Evolutionary conservation across 1,284 basidiomycete genomes (phyloP).

Genomic region (Phellinidium pouzarii): DNA sequence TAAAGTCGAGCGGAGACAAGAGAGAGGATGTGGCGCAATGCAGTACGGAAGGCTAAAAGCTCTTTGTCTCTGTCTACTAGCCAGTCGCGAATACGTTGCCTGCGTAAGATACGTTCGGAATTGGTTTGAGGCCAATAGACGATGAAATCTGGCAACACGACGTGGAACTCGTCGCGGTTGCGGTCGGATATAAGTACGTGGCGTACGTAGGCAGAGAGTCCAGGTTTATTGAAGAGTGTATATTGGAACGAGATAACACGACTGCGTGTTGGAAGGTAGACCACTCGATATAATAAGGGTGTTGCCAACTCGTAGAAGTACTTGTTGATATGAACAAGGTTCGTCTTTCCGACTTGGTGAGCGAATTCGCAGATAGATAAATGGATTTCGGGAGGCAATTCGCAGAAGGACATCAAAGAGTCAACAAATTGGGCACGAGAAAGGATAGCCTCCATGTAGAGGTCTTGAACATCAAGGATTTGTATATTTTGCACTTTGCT

Average conservation of each 20-base stretch:
- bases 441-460: too few relatives aligned
- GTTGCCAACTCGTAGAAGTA: conserved; percentile 14
- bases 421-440: too few relatives aligned
- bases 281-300: conserved; percentile 11
- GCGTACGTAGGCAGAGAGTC: conserved; percentile 13
- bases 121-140: conserved; percentile 17
- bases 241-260: conserved; percentile 15
- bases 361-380: conserved; percentile 7
- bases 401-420: conserved; percentile 8
- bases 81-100: conserved; percentile 18
- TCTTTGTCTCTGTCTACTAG: conserved; percentile 18
- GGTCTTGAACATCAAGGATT: too few relatives aligned
- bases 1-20: conserved; percentile 10
- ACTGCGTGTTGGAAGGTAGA: conserved; percentile 17
- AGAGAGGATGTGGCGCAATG: conserved; percentile 15
- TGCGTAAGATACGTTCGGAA: conserved; percentile 14
- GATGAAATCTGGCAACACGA: conserved; percentile 18
- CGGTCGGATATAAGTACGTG: conserved; percentile 18
- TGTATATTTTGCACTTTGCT: too few relatives aligned
- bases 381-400: conserved; percentile 16
- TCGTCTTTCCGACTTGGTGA: conserved; percentile 2
- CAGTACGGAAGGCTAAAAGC: conserved; percentile 11
- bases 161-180: conserved; percentile 17
- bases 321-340: conserved; percentile 11
- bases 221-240: conserved; percentile 7